Conservation (phyloP, 2,329 filamentous ascomycete species). For the Lecanicillium sp. region DNA sequence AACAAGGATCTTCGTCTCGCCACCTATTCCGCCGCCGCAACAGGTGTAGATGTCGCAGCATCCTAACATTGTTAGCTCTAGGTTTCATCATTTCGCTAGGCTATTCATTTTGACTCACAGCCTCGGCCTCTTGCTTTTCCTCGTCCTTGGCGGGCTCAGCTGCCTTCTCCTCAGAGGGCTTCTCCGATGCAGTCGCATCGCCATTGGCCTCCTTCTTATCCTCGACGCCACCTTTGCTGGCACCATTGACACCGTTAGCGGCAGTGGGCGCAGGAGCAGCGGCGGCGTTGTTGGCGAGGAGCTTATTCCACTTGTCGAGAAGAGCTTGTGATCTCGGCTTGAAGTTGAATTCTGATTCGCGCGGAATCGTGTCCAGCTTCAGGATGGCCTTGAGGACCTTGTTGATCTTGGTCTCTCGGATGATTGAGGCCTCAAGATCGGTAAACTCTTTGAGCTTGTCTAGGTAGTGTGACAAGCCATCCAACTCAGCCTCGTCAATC, state of each 20-base stretch:
- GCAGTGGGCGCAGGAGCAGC: conserved; percentile 22
- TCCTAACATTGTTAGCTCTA: too few relatives aligned
- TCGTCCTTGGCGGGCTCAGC: conserved; percentile 16
- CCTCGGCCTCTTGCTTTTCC: conserved; percentile 17
- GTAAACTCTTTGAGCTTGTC: conserved; percentile 70
- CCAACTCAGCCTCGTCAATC: conserved; percentile 82
- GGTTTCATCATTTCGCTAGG: too few relatives aligned
- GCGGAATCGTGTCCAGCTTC: conserved; percentile 77
- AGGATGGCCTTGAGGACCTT: conserved; percentile 94
- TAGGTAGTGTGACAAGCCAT: conserved; percentile 67
- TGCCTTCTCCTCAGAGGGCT: conserved; percentile 27
- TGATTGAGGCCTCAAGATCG: conserved; percentile 82
- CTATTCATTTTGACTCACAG: conserved; percentile 13
- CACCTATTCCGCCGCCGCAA: conserved; percentile 4
- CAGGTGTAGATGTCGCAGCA: conserved; percentile 18
- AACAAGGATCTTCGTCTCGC: too few relatives aligned
- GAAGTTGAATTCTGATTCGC: conserved; percentile 84
- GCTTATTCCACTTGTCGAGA: conserved; percentile 82
- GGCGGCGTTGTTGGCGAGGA: conserved; percentile 54
- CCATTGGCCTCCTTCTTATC: conserved; percentile 35
- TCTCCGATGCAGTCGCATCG: conserved; percentile 28
- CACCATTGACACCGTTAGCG: conserved; percentile 41
- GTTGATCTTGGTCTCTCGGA: conserved; percentile 91
- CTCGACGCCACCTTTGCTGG: conserved; percentile 18
- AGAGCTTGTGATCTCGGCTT: conserved; percentile 73